A percentile compares a stretch with the other conserved stretches of the same genome.
Evolutionary conservation across 2,329 filamentous ascomycete genomes (phyloP).

Genomic region (Lasiodiplodia citricola): DNA sequence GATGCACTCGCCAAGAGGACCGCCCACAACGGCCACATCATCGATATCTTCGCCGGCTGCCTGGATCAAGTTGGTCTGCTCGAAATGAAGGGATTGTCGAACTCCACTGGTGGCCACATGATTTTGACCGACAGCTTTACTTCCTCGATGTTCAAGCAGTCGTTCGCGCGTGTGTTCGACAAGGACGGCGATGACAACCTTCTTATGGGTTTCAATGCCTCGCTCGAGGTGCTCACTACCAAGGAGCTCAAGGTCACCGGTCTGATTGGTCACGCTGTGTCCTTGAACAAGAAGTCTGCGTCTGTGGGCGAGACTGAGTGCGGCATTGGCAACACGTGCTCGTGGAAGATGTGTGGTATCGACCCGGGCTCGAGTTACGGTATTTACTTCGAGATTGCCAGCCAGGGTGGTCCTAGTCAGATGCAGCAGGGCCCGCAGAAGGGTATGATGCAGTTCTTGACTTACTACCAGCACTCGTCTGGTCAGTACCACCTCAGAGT

Average conservation of each 20-base stretch:
- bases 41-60: conserved; percentile 97
- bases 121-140: conserved; percentile 98
- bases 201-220: conserved; percentile 97
- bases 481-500: conserved; percentile 96
- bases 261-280: conserved; percentile 94
- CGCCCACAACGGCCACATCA: conserved; percentile 94
- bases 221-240: conserved; percentile 92
- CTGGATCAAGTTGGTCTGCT: conserved; percentile 95
- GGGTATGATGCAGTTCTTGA: conserved; percentile 97
- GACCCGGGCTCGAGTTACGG: conserved; percentile 93
- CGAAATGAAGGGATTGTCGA: conserved; percentile 97
- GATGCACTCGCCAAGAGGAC: conserved; percentile 91
- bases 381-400: conserved; percentile 96
- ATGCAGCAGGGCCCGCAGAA: conserved; percentile 88
- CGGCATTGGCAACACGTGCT: conserved; percentile 97
- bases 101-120: conserved; percentile 97
- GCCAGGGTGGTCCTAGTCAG: conserved; percentile 83
- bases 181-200: conserved; percentile 95
- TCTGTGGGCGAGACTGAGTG: conserved; percentile 98
- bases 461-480: conserved; percentile 97
- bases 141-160: conserved; percentile 99
- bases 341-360: conserved; percentile 99
- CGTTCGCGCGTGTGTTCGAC: conserved; percentile 95
- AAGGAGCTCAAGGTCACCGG: conserved; percentile 99
- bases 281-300: conserved; percentile 95